These are phyloP conservation scores for Fusarium fujikuroi DNA, from an alignment of 2,329 filamentous ascomycete species.

Conservation along the genomic window DNA sequence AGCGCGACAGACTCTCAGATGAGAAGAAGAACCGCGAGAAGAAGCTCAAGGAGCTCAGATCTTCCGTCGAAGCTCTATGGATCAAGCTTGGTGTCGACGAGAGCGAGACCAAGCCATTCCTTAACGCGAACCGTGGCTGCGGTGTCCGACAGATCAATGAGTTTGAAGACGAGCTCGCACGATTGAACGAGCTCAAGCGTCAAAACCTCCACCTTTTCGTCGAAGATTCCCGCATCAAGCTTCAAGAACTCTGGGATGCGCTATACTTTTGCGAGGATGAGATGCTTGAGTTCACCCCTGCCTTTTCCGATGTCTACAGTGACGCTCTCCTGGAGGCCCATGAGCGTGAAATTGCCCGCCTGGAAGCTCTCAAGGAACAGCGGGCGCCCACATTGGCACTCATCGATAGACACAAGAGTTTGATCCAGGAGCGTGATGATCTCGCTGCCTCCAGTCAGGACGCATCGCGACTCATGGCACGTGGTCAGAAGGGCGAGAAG, in stretches of 20 bases:
- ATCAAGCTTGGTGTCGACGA: constrained; percentile 86
- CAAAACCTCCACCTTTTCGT: constrained; percentile 97
- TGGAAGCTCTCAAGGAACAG: constrained; percentile 86
- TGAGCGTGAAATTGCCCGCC: constrained; percentile 85
- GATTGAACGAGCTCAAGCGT: constrained; percentile 90
- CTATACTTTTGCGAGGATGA: constrained; percentile 97
- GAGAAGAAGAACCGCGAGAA: constrained; percentile 90
- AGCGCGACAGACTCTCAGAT: constrained; percentile 83
- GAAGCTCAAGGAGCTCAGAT: constrained; percentile 77
- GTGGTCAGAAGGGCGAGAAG: constrained; percentile 91
- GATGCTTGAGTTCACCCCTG: constrained; percentile 97
- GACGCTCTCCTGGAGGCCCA: constrained; percentile 95
- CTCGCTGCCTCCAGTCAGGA: constrained; percentile 93
- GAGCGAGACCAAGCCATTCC: constrained; percentile 83
- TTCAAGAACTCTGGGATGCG: constrained; percentile 95
- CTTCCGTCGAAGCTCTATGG: constrained; percentile 88
- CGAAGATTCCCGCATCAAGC: constrained; percentile 87
- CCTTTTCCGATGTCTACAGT: constrained; percentile 96
- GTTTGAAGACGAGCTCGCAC: constrained; percentile 88
- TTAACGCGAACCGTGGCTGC: constrained; percentile 88
- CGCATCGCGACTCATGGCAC: constrained; percentile 89
- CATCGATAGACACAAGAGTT: constrained; percentile 82
- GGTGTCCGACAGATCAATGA: constrained; percentile 94
- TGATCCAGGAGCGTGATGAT: constrained; percentile 88
- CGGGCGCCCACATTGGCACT: constrained; percentile 84